Conservation (phyloP, 1,284 basidiomycete genomes). For the Moniliophthora roreri region DNA sequence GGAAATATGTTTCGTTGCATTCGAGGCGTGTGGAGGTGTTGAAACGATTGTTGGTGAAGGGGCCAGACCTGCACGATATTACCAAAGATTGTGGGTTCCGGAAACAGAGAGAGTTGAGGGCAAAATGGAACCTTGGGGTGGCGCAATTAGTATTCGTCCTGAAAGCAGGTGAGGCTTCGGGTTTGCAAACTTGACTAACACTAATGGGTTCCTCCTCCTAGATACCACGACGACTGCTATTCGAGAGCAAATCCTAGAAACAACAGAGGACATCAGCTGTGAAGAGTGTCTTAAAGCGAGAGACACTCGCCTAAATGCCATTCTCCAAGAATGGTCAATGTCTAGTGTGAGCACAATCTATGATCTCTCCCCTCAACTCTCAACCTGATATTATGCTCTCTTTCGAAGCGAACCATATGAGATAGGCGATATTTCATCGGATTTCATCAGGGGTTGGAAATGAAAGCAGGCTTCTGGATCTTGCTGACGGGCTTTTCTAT, state of each 20-base stretch:
- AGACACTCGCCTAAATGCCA: not conserved
- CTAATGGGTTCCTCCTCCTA: not conserved
- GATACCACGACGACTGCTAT: not conserved
- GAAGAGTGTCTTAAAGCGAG: not conserved
- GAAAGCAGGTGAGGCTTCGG: slow-evolving; percentile 1
- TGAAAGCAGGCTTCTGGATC: too few species aligned
- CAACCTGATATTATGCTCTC: too few species aligned
- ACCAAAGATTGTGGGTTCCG: not conserved
- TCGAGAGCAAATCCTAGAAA: not conserved
- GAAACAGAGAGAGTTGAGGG: not conserved
- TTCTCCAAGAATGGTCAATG: not conserved
- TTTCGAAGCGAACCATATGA: too few species aligned
- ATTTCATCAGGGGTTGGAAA: too few species aligned
- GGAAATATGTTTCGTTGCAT: not conserved
- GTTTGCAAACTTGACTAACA: too few species aligned
- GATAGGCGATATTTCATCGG: too few species aligned
- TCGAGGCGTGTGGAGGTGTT: not conserved
- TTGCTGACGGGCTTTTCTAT: too few species aligned
- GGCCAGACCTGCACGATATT: not conserved
- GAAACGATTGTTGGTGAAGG: not conserved
- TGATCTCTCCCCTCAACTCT: too few species aligned
- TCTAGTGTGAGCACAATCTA: not conserved
- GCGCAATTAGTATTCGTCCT: slow-evolving; percentile 2
- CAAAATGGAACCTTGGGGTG: not conserved
- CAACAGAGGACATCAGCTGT: not conserved